phyloP scores from a whole-genome alignment of 2,329 filamentous ascomycete species.

The Didymosphaeria variabile region DNA sequence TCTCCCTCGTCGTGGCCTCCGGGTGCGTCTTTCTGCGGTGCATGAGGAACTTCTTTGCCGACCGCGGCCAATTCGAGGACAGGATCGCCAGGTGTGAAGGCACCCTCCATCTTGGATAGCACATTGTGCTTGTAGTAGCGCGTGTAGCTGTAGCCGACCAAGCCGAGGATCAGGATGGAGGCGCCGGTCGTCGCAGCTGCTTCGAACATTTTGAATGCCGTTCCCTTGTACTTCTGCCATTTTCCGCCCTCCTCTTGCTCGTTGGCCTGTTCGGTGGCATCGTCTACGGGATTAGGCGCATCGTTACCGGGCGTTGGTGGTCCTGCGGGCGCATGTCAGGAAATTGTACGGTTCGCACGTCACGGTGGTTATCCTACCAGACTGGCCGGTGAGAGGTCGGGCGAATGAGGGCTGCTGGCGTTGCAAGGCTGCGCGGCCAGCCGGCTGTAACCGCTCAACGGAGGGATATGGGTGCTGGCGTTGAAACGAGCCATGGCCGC shows the following conservation, averaged over 20 bases:
- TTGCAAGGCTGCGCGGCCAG: conserved; percentile 30
- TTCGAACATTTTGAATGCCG: conserved; percentile 62
- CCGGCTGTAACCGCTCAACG: conserved; percentile 32
- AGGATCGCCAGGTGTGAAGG: conserved; percentile 91
- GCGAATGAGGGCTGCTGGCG: conserved; percentile 22
- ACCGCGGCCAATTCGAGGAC: conserved; percentile 72
- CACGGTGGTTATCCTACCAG: conserved; percentile 25
- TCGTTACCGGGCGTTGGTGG: conserved; percentile 42
- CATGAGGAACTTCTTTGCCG: conserved; percentile 45
- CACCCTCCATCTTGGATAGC: conserved; percentile 89
- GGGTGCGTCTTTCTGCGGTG: conserved; percentile 20
- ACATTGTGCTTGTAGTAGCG: conserved; percentile 85
- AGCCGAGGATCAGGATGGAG: conserved; percentile 59
- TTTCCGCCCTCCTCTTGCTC: conserved; percentile 29
- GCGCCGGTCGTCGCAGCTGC: conserved; percentile 60
- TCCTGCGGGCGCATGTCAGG: conserved; percentile 16
- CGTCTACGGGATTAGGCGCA: conserved; percentile 49
- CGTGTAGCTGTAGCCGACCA: conserved; percentile 58
- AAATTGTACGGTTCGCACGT: conserved; percentile 20
- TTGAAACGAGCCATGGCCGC: conserved; percentile 30
- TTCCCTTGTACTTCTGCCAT: conserved; percentile 47
- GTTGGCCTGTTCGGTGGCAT: conserved; percentile 40
- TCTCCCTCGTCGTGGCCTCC: conserved; percentile 56
- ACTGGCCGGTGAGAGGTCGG: conserved; percentile 45
- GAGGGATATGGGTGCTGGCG: conserved; percentile 23